Percentiles rank a stretch among this genome's conserved stretches.
phyloP scores from a whole-genome alignment of 768 basidiomycete species.

The Hygrocybe punicea region DNA sequence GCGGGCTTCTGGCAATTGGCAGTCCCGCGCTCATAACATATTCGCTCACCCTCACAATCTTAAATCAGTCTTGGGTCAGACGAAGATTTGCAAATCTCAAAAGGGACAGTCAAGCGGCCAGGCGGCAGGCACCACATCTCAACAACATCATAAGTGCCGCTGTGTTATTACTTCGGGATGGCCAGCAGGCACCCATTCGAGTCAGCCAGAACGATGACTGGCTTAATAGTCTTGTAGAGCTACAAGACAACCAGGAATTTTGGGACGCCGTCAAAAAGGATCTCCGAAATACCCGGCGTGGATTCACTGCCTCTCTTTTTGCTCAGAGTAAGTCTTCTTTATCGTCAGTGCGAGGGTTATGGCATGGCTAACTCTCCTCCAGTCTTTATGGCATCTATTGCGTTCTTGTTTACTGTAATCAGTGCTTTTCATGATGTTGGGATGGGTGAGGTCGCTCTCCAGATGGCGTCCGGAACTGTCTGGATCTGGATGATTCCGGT shows the following conservation, averaged over 20 bases:
- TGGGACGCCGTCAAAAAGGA: slow-evolving; percentile 13
- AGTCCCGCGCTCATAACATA: slow-evolving; percentile 16
- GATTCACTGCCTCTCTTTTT: slow-evolving; percentile 11
- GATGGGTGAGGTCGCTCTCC: slow-evolving; percentile 10
- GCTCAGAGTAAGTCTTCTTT: slow-evolving; percentile 10
- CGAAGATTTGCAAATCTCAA: slow-evolving; percentile 6
- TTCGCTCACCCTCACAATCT: slow-evolving; percentile 14
- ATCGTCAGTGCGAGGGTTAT: background rate
- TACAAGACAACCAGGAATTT: slow-evolving; percentile 8
- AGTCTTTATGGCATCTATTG: slow-evolving; percentile 13
- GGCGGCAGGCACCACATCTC: background rate
- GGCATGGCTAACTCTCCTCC: background rate
- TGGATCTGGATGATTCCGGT: slow-evolving; percentile 20
- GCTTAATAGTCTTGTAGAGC: slow-evolving; percentile 9
- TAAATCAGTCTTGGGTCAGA: slow-evolving; percentile 12
- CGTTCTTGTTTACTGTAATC: slow-evolving; percentile 13
- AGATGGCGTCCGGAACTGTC: slow-evolving; percentile 16
- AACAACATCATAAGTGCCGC: slow-evolving; percentile 6
- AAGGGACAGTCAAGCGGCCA: background rate
- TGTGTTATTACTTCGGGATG: slow-evolving; percentile 8
- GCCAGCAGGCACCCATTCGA: slow-evolving; percentile 15
- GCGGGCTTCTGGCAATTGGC: slow-evolving; percentile 10
- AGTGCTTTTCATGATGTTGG: slow-evolving; percentile 10
- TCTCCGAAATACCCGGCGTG: slow-evolving; percentile 13
- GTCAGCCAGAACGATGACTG: slow-evolving; percentile 12